Percentiles rank a stretch among this genome's conserved stretches.
These are phyloP conservation scores for Lentinula raphanica DNA, from an alignment of 768 basidiomycete genomes.

Conservation along the genomic window DNA sequence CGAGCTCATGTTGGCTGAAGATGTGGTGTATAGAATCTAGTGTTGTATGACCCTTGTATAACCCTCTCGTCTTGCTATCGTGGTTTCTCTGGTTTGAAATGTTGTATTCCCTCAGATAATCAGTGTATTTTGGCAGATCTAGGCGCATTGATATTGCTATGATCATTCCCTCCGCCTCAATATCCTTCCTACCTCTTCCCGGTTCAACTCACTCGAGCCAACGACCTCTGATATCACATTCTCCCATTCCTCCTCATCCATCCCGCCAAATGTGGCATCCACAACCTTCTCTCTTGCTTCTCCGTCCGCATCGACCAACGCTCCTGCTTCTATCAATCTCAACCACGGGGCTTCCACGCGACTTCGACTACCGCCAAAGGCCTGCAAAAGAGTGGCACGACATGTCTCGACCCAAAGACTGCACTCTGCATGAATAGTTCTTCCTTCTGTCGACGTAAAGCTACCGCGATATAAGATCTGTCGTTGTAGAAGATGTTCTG, in stretches of 20 bases:
- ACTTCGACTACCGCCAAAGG: constrained; percentile 38
- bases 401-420: constrained; percentile 83
- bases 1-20: constrained; percentile 86
- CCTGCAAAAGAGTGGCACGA: constrained; percentile 47
- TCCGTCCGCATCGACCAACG: constrained; percentile 59
- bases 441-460: constrained; percentile 57
- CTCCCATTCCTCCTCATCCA: constrained; percentile 51
- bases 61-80: neutral
- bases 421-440: constrained; percentile 62
- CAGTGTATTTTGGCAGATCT: neutral
- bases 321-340: constrained; percentile 62
- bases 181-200: constrained; percentile 56
- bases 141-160: neutral
- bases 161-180: constrained; percentile 35
- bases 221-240: constrained; percentile 43
- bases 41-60: neutral
- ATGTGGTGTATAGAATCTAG: constrained; percentile 79
- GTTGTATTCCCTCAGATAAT: no score
- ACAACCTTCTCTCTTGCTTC: constrained; percentile 44
- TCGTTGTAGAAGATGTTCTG: constrained; percentile 78
- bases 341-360: constrained; percentile 76
- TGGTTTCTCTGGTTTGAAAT: neutral
- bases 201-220: constrained; percentile 56
- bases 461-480: constrained; percentile 75
- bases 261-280: constrained; percentile 43